Evolutionary conservation across 768 basidiomycete species (phyloP).

Genomic region (Arthromyces matolae): DNA sequence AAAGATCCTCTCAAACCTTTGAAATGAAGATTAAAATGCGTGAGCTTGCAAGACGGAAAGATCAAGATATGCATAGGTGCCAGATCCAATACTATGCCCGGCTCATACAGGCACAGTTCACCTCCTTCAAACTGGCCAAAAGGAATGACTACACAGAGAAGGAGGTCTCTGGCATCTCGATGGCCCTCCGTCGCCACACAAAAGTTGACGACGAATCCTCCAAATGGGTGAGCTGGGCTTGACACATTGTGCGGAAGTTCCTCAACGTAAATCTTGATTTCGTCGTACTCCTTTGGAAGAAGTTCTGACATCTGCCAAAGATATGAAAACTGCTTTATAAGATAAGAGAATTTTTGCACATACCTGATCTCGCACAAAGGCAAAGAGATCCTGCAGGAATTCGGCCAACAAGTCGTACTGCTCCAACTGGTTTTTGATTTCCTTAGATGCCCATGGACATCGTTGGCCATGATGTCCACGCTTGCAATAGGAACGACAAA

Average conservation of each 20-base stretch:
- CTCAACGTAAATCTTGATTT: slow-evolving; percentile 16
- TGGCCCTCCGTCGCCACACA: slow-evolving; percentile 21
- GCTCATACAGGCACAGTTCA: slow-evolving; percentile 17
- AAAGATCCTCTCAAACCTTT: slow-evolving; percentile 18
- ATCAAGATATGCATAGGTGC: slow-evolving; percentile 11
- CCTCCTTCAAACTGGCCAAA: slow-evolving; percentile 16
- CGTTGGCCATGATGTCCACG: not conserved
- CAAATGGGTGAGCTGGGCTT: slow-evolving; percentile 21
- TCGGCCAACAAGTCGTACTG: not conserved
- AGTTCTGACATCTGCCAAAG: not conserved
- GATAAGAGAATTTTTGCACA: not conserved
- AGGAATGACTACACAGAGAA: slow-evolving; percentile 20
- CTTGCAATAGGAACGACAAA: not conserved
- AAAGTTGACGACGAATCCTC: slow-evolving; percentile 24
- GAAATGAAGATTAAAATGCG: slow-evolving; percentile 23
- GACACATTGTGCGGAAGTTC: slow-evolving; percentile 15
- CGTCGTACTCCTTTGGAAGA: slow-evolving; percentile 18
- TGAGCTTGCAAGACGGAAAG: slow-evolving; percentile 15
- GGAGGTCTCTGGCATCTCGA: slow-evolving; percentile 18
- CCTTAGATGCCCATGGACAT: not conserved
- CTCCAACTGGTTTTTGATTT: not conserved
- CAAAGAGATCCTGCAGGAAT: not conserved
- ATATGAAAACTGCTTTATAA: not conserved
- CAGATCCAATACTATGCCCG: slow-evolving; percentile 15
- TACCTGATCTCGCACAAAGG: not conserved